A percentile compares a stretch with the other conserved stretches of the same genome.
phyloP scores from a whole-genome alignment of 345 rosid species.

The Citrus glauca region DNA sequence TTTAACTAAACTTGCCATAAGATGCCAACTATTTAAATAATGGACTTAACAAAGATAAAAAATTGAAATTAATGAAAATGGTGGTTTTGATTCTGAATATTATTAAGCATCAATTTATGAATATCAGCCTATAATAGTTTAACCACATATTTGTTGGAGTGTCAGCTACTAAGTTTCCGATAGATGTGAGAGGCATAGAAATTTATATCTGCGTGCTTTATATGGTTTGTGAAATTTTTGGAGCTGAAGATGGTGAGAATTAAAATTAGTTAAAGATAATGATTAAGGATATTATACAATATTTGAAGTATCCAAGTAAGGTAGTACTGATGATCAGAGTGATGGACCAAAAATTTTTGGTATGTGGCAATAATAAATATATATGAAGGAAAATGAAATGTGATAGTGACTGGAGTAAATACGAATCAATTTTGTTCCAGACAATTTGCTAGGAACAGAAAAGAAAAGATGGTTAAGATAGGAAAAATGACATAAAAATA shows the following conservation, averaged over 20 bases:
- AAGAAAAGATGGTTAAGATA: conserved; percentile 15
- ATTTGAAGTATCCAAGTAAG: background rate
- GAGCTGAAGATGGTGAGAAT: background rate
- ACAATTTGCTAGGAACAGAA: conserved; percentile 15
- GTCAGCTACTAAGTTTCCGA: too few relatives aligned
- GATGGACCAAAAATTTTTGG: background rate
- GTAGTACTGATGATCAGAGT: background rate
- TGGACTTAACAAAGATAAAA: too few relatives aligned
- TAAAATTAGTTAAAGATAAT: background rate
- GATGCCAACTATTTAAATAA: too few relatives aligned
- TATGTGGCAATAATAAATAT: background rate
- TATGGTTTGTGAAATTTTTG: background rate
- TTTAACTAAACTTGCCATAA: too few relatives aligned
- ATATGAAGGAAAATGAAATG: background rate
- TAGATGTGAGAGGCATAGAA: too few relatives aligned
- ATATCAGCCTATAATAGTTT: too few relatives aligned
- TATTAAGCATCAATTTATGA: too few relatives aligned
- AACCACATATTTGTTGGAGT: too few relatives aligned
- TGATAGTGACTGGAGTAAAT: background rate
- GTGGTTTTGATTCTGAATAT: too few relatives aligned
- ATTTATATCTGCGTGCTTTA: too few relatives aligned
- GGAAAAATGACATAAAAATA: conserved; percentile 20
- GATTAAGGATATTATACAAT: background rate
- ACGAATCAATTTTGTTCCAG: conserved; percentile 7
- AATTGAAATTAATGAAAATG: too few relatives aligned